Evolutionary conservation across 345 rosid genomes (phyloP).

Genomic region (Eucalyptus victrix): DNA sequence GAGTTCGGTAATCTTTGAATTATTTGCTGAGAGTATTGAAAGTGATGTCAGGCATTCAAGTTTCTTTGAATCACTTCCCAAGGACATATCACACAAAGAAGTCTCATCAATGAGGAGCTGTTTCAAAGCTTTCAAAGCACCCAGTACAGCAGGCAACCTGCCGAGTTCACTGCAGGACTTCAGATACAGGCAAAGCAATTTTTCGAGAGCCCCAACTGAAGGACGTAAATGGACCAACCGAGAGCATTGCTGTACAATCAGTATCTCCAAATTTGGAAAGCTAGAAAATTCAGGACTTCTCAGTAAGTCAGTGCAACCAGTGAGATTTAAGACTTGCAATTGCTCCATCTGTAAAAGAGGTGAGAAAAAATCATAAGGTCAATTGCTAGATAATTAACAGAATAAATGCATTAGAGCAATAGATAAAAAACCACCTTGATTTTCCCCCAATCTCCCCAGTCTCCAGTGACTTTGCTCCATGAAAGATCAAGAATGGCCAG

Average conservation of each 20-base stretch:
- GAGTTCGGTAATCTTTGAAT: neutral
- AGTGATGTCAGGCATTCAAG: neutral
- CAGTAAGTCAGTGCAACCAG: neutral
- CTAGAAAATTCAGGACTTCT: neutral
- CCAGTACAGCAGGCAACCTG: neutral
- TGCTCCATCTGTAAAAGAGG: neutral
- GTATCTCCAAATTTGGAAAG: neutral
- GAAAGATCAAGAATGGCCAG: neutral
- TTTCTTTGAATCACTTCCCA: too few species aligned
- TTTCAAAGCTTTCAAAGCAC: neutral
- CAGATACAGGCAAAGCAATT: neutral
- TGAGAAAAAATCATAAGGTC: neutral
- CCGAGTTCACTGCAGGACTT: neutral
- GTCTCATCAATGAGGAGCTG: neutral
- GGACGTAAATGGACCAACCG: neutral
- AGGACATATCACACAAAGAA: neutral
- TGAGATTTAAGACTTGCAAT: neutral
- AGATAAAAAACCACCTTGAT: neutral
- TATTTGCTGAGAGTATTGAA: neutral
- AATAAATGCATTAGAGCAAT: too few species aligned
- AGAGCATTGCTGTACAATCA: neutral
- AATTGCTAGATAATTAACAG: too few species aligned
- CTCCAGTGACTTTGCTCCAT: neutral
- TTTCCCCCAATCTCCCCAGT: neutral
- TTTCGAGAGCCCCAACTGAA: neutral